Conservation (phyloP, 805 yeast species). For the Kodamaea kakaduensis region DNA sequence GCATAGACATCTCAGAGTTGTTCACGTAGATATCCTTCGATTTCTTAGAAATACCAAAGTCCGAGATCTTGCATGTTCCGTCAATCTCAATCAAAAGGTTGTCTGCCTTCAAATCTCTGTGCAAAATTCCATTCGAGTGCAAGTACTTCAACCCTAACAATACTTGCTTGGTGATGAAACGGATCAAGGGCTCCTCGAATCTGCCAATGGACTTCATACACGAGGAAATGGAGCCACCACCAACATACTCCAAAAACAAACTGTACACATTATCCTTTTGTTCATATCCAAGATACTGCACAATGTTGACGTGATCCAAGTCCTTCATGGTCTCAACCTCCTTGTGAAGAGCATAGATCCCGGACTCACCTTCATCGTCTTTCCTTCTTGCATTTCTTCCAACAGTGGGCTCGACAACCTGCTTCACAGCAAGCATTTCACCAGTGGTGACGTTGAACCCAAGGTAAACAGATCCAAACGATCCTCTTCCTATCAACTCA, state of each 20-base stretch:
- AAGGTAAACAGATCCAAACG: conserved; percentile 89
- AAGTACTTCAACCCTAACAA: conserved; percentile 81
- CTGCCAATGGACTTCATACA: conserved; percentile 78
- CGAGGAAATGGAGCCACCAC: conserved; percentile 95
- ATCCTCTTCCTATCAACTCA: conserved; percentile 93
- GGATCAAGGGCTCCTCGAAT: conserved; percentile 74
- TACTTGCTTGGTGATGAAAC: conserved; percentile 73
- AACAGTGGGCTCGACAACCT: conserved; percentile 56
- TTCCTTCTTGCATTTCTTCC: conserved; percentile 1
- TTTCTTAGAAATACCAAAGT: conserved; percentile 91
- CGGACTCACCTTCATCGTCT: conserved; percentile 32
- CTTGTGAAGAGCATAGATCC: conserved; percentile 75
- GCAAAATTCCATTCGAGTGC: conserved; percentile 83
- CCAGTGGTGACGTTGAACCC: conserved; percentile 95
- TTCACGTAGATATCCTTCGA: conserved; percentile 75
- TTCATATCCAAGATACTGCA: conserved; percentile 94
- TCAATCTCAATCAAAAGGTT: conserved; percentile 83
- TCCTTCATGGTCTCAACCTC: conserved; percentile 95
- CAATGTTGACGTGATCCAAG: conserved; percentile 89
- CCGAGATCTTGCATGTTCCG: conserved; percentile 93
- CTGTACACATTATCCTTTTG: conserved; percentile 70
- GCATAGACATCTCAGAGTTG: conserved; percentile 95
- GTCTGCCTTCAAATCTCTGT: conserved; percentile 93
- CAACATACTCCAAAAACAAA: conserved; percentile 89
- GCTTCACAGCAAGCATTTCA: conserved; percentile 98